Base-by-base conservation (phyloP, 2,329 filamentous ascomycete species). In the Diaporthe caulivora region DNA sequence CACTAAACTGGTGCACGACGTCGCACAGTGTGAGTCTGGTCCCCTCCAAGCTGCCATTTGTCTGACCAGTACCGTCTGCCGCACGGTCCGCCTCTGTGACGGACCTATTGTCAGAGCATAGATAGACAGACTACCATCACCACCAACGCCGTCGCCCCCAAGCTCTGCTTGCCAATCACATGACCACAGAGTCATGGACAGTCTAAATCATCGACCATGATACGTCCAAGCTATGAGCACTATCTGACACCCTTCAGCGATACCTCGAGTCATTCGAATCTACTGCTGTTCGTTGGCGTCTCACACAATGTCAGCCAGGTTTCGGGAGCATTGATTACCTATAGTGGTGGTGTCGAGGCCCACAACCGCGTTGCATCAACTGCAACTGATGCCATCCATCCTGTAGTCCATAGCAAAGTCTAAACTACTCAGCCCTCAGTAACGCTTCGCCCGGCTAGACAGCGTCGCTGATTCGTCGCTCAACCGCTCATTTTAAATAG, bases 1-100 rank as follows among this genome's bases (percentile, higher is more conserved):
- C 68, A 71, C 55, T 71, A 71, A 53, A 62, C 44, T 58, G 31
- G 42, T 51, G 54, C 54, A 37, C 31, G 29, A 42, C 57, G 55
- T 62, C n/a, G 55, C 68, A 71, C 68, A 71, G 68, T 71, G 44
- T 51, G 42, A 29, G 37, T 18, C 42, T 42, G 31, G 8, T 34
- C 15, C 10, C 11, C 17, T n/a, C 10, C 18, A 11, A 24, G 26
- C 15, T 4, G n/a, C n/a, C 3, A 18, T 5, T 13, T 17, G 21
- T 34, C n/a, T 13, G 9, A 24, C 17, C 37, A 24, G 7, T 6
- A 60, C 55, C 13, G 68, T 62, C 68, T 29, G 13, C 49, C 55
- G 60, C 68, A 71, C 68, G 44, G 55, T 71, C 24, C 15, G 51
- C 37, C 40, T 49, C 40, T 21, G 34, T 51, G 68, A 24, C 40